Conservation (phyloP, 768 basidiomycete genomes). For the Omphalotus guepiniiformis region DNA sequence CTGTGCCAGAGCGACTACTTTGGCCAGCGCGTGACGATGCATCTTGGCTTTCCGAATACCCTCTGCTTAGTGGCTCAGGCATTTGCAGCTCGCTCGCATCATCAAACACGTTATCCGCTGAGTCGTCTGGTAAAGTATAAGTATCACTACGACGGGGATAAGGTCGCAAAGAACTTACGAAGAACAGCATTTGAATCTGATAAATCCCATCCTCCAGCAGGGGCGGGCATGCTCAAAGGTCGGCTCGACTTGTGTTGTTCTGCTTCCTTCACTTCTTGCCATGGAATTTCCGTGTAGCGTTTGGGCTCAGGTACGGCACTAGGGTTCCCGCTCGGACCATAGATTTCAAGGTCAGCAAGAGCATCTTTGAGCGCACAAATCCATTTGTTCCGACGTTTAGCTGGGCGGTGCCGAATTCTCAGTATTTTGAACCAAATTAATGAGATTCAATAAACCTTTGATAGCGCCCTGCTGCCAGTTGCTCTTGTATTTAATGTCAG, state of each 20-base stretch:
- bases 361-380: conserved; percentile 79
- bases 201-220: conserved; percentile 44
- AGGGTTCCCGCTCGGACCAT: conserved; percentile 59
- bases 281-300: conserved; percentile 71
- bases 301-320: conserved; percentile 46
- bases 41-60: too few species aligned
- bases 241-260: conserved; percentile 25
- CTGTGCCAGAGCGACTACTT: not conserved
- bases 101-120: conserved; percentile 41
- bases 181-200: conserved; percentile 49
- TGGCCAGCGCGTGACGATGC: too few species aligned
- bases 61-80: conserved; percentile 16
- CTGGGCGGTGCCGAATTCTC: conserved; percentile 27
- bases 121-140: conserved; percentile 28
- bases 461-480: conserved; percentile 79
- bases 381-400: conserved; percentile 88
- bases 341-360: conserved; percentile 67
- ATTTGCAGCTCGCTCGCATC: conserved; percentile 33
- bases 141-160: not conserved
- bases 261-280: conserved; percentile 49
- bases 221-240: conserved; percentile 22
- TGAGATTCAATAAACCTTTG: conserved; percentile 40
- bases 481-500: conserved; percentile 86
- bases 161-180: conserved; percentile 27
- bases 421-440: not conserved